phyloP scores from a whole-genome alignment of 2,329 filamentous ascomycete genomes.

The Pochonia chlamydosporia region DNA sequence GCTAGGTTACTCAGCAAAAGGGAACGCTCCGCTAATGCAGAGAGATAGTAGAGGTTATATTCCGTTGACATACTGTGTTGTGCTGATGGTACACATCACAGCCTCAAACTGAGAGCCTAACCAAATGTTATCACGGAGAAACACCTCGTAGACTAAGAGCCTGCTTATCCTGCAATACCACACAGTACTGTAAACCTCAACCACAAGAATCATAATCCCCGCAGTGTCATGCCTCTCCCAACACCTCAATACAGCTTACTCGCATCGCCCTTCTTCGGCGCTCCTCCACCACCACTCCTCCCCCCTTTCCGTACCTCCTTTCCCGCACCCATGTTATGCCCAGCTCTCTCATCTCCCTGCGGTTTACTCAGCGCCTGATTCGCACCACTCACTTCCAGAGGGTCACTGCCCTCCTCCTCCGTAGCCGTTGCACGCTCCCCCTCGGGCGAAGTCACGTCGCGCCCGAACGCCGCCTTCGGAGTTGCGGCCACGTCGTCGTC shows the following conservation, averaged over 20 bases:
- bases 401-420: slow-evolving; percentile 10
- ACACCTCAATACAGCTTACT: background rate
- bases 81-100: no score
- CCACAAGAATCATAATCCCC: no score
- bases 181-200: no score
- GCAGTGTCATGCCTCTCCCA: no score
- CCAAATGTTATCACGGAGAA: no score
- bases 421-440: slow-evolving; percentile 39
- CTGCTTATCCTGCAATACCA: no score
- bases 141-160: no score
- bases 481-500: slow-evolving; percentile 54
- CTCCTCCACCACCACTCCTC: slow-evolving; percentile 24
- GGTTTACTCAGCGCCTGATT: slow-evolving; percentile 10
- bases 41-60: no score
- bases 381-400: slow-evolving; percentile 4
- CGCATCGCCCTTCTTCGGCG: slow-evolving; percentile 22
- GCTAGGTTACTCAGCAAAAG: no score
- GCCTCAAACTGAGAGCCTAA: no score
- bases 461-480: slow-evolving; percentile 62
- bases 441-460: slow-evolving; percentile 62
- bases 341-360: slow-evolving; percentile 18
- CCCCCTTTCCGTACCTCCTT: slow-evolving; percentile 28
- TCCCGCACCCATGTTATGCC: slow-evolving; percentile 25
- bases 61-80: no score
- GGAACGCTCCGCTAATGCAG: no score